Base-by-base conservation (phyloP, 1,284 basidiomycete species). In the Mixia osmundae region DNA sequence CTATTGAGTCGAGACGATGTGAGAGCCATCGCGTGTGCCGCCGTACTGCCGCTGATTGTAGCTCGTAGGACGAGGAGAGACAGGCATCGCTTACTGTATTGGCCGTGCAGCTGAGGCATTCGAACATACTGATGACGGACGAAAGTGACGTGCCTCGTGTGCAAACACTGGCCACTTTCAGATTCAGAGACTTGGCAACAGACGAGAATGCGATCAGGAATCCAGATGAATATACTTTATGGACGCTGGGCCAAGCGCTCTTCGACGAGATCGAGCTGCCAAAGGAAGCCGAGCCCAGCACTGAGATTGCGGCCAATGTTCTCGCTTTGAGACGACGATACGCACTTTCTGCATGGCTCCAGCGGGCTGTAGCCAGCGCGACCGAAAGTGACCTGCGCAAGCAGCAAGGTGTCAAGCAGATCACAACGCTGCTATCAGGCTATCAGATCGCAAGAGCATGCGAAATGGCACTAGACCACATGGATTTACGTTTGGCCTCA, bases 371-470 rank as follows among this genome's bases (percentile, higher is more conserved):
- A 10, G 65, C 72, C 1, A 60, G 72, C 1, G 56, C 65, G 30
- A 35, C 25, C 3, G 38, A 26, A 23, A n/a, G 6, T 28, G 35
- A 32, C 12, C 19, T 32, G 21, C 15, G 30, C 9, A 14, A 25
- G 6, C 15, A n/a, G 10, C 24, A 25, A 18, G 21, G 24, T 15
- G 47, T 56, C 2, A n/a, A 54, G 11, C 57, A 63, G 14, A 62
- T 76, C 16, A 94, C 89, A 56, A 65, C 71, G 3, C 66, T 76
- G 39, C 66, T 99, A 2, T 77, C 76, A 0, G 87, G 85, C 2
- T 70, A 94, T 54, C 80, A 94, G 50, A 60, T 87, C 8, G 73
- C 76, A 46, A 70, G 73, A 25, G 87, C 91, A 2, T 75, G 73
- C 46, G 66, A 76, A 37, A 63, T 65, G 5, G 77, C 85, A 1